Evolutionary conservation across 257 asterid species (phyloP), one percentile per base, ranked within the genome.

Genomic region (Coffea eugenioides): DNA sequence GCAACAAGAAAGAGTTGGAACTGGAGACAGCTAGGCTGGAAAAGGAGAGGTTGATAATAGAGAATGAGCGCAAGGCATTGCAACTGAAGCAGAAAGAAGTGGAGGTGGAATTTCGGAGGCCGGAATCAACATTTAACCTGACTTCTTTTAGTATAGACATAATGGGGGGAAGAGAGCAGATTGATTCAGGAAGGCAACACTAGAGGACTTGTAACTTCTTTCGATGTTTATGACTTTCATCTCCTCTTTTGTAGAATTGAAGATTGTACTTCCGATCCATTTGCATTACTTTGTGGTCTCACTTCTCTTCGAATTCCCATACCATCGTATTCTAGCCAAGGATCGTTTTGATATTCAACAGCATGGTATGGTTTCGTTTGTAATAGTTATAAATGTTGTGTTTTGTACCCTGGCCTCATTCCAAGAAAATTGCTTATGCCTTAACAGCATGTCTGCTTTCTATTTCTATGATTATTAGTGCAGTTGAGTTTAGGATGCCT

Each of bases 1-100:
- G 87, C 76, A 68, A 68, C 56, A 78, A 86, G 80, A 86, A 86
- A 80, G 86, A 83, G 59, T 71, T 81, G 68, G 89, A 86, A 80
- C 76, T 86, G 27, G 89, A 83, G 75, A 83, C 78, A 15, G 79
- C 80, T 43, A 79, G 82, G 78, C 76, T 86, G 82, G 89, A 86
- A 65, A 75, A 79, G 2, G 82, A 86, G 80, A 81, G 79, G 76
- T 65, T 79, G 69, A 71, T 83, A 21, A 54, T 83, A 52, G 87
- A 86, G 87, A 83, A 78, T 68, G 82, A 81, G 77, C 80, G 23
- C 18, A 83, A 79, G 84, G 46, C 56, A 46, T 68, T 86, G 71
- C 84, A 76, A 79, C 81, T 86, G n/a, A 86, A 86, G 70, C 80
- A 68, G 65, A 79, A 81, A 69, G 81, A 75, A 64, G n/a, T 65